Evolutionary conservation across 495 filamentous ascomycete genomes (phyloP).

Genomic region (Cetradonia linearis): DNA sequence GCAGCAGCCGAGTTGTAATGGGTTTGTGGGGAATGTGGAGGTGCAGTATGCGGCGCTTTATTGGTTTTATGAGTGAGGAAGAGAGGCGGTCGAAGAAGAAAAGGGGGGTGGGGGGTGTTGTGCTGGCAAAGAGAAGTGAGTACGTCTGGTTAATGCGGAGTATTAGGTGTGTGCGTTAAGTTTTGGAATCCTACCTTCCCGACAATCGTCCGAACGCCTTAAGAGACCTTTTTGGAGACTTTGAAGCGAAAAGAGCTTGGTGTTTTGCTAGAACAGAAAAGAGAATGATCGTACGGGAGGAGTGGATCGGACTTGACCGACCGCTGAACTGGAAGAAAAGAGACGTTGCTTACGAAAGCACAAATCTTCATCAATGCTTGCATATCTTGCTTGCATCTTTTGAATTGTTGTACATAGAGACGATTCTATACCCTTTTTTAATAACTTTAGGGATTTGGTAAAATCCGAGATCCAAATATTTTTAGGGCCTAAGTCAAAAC

Average conservation of each 20-base stretch:
- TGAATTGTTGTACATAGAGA: neutral
- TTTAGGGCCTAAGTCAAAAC: neutral
- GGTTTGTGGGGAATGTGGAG: slow-evolving; percentile 31
- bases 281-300: neutral
- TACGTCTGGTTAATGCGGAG: neutral
- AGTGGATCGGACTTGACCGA: neutral
- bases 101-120: neutral
- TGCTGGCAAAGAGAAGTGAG: neutral
- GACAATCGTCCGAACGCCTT: neutral
- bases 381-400: neutral
- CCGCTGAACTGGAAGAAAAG: neutral
- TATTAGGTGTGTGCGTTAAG: neutral
- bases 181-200: neutral
- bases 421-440: neutral
- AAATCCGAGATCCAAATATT: neutral
- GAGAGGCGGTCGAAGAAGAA: neutral
- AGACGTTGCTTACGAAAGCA: neutral
- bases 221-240: neutral
- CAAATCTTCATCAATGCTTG: neutral
- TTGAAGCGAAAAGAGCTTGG: neutral
- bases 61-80: slow-evolving; percentile 49
- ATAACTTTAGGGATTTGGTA: neutral
- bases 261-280: neutral
- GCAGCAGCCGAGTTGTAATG: slow-evolving; percentile 39
- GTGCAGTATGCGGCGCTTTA: slow-evolving; percentile 62